A percentile compares a stretch with the other conserved stretches of the same genome.
These are phyloP conservation scores for Xerocomellus dryophilus DNA, from an alignment of 768 basidiomycete genomes.

Conservation along the genomic window DNA sequence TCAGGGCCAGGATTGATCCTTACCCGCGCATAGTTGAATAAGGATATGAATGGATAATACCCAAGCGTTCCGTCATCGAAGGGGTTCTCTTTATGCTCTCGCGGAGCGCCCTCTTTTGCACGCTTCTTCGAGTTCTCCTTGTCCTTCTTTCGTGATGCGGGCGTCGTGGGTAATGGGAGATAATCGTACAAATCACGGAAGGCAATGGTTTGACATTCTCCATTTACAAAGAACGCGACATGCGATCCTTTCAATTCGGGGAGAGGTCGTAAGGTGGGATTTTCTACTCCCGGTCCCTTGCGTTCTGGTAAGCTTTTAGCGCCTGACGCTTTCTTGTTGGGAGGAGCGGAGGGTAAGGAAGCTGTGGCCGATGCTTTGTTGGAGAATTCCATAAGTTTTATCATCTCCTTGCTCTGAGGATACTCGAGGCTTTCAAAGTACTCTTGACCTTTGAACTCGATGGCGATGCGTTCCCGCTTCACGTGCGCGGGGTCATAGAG, in stretches of 20 bases:
- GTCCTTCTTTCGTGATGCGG: conserved; percentile 54
- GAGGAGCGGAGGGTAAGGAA: conserved; percentile 52
- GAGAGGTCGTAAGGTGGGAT: conserved; percentile 54
- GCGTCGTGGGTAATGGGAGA: conserved; percentile 69
- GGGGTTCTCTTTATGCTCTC: conserved; percentile 75
- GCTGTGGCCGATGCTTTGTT: conserved; percentile 54
- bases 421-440: conserved; percentile 96
- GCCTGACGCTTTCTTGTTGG: conserved; percentile 61
- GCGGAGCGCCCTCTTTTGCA: conserved; percentile 58
- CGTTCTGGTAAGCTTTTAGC: conserved; percentile 68
- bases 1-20: conserved; percentile 85
- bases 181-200: conserved; percentile 90
- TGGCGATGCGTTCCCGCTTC: conserved; percentile 86
- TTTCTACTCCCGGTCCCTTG: conserved; percentile 35
- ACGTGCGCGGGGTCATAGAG: conserved; percentile 78
- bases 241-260: conserved; percentile 68
- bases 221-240: conserved; percentile 91
- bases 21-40: conserved; percentile 88
- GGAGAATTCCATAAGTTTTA: conserved; percentile 75
- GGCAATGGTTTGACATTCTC: conserved; percentile 76
- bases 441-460: conserved; percentile 94
- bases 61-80: conserved; percentile 95
- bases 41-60: conserved; percentile 92
- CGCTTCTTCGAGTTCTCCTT: conserved; percentile 56
- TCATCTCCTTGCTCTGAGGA: conserved; percentile 87